Evolutionary conservation across 192 early-diverging fungal genomes (phyloP).

Genomic region (Haplosporangium gracile): DNA sequence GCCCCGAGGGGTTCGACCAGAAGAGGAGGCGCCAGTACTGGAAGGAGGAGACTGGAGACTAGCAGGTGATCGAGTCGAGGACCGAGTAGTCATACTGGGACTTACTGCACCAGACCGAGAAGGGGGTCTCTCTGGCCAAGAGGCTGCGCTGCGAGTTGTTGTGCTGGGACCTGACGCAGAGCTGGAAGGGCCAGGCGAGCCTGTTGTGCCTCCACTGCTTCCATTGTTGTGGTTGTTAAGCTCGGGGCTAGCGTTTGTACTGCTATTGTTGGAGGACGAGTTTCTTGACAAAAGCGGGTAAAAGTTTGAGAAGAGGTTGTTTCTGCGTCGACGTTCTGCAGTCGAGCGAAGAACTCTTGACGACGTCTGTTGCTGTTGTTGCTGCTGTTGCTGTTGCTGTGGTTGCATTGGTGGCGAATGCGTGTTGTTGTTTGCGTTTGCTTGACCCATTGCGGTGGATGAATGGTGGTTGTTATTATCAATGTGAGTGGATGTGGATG

Average conservation of each 20-base stretch:
- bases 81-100: neutral
- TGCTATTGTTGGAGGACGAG: slow-evolving; percentile 17
- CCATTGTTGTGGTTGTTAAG: neutral
- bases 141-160: neutral
- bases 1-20: slow-evolving; percentile 43
- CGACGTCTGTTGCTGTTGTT: slow-evolving; percentile 3
- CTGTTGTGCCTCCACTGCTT: neutral
- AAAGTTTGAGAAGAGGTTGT: slow-evolving; percentile 49
- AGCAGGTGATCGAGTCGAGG: slow-evolving; percentile 22
- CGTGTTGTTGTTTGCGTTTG: neutral
- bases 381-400: slow-evolving; percentile 26
- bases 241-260: neutral
- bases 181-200: neutral
- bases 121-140: slow-evolving; percentile 23
- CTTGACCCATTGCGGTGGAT: neutral
- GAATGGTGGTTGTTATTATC: neutral
- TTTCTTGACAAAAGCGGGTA: slow-evolving; percentile 43
- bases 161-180: neutral
- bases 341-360: slow-evolving; percentile 45
- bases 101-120: slow-evolving; percentile 9
- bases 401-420: neutral
- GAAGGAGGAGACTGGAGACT: neutral
- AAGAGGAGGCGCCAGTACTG: neutral
- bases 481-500: slow-evolving; percentile 1
- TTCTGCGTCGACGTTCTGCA: slow-evolving; percentile 39